Evolutionary conservation across 1,284 basidiomycete species (phyloP).

Genomic region (Cryptococcus amylolentus): DNA sequence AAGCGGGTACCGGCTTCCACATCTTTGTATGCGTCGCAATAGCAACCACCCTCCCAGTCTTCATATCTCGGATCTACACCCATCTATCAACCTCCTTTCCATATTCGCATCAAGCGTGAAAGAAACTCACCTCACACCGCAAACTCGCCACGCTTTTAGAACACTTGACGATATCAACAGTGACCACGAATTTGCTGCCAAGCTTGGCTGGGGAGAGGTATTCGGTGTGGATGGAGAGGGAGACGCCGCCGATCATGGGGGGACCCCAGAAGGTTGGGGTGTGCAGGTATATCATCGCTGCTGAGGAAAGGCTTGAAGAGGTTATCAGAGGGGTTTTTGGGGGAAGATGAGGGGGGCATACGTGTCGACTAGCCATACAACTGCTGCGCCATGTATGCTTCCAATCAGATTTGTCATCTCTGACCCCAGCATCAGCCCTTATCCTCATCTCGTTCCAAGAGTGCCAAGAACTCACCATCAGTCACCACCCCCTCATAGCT

Average conservation of each 20-base stretch:
- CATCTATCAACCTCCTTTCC: background rate
- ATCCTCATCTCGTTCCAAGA: too few species aligned
- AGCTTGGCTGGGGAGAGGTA: constrained; percentile 29
- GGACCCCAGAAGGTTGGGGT: constrained; percentile 41
- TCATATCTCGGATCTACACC: constrained; percentile 14
- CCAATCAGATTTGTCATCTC: constrained; percentile 34
- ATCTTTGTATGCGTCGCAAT: constrained; percentile 29
- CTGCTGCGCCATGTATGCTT: constrained; percentile 38
- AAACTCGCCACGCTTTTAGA: constrained; percentile 11
- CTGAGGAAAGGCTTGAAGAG: constrained; percentile 23
- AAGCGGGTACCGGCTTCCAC: constrained; percentile 16
- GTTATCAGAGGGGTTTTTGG: background rate
- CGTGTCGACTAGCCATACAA: constrained; percentile 41
- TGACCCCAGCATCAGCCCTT: constrained; percentile 3
- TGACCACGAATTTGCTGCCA: constrained; percentile 10
- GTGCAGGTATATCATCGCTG: constrained; percentile 20
- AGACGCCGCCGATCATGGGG: constrained; percentile 37
- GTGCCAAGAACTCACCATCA: constrained; percentile 14
- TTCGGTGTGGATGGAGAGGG: constrained; percentile 30
- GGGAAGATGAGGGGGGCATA: constrained; percentile 7
- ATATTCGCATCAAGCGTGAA: background rate
- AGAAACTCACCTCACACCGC: constrained; percentile 14
- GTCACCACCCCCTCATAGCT: constrained; percentile 16
- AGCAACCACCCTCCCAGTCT: constrained; percentile 21
- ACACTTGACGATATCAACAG: constrained; percentile 18